A percentile compares a stretch with the other conserved stretches of the same genome.
Evolutionary conservation across 768 basidiomycete species (phyloP).

Genomic region (Terana coerulea): DNA sequence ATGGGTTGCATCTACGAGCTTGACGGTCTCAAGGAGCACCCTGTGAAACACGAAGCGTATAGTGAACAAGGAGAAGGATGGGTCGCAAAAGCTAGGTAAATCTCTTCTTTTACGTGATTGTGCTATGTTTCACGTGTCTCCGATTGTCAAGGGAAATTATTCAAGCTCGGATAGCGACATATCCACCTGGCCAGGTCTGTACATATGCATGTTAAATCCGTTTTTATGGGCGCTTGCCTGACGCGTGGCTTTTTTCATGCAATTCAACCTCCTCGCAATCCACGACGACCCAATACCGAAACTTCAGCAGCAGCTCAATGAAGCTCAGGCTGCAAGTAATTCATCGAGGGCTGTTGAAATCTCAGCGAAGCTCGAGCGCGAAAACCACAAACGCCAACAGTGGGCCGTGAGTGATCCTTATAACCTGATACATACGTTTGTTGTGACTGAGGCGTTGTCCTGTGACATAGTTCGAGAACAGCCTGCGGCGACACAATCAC

Average conservation of each 20-base stretch:
- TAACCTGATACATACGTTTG: neutral
- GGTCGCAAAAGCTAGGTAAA: conserved; percentile 75
- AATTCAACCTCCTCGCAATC: conserved; percentile 89
- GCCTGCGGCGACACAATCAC: conserved; percentile 82
- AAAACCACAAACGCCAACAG: conserved; percentile 70
- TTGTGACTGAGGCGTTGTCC: neutral
- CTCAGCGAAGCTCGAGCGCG: conserved; percentile 53
- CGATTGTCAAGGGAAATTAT: conserved; percentile 65
- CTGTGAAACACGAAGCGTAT: conserved; percentile 78
- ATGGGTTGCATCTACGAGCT: conserved; percentile 88
- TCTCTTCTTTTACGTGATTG: neutral
- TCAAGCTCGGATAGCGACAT: conserved; percentile 84
- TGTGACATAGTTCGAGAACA: conserved; percentile 72
- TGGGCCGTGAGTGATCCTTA: conserved; percentile 74
- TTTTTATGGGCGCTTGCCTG: neutral
- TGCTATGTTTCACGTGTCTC: conserved; percentile 8
- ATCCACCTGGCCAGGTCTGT: conserved; percentile 88
- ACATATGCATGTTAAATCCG: conserved; percentile 30
- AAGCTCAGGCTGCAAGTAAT: conserved; percentile 37
- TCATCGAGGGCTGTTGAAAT: conserved; percentile 42
- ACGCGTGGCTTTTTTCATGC: conserved; percentile 54
- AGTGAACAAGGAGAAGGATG: conserved; percentile 74
- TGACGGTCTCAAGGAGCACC: conserved; percentile 79
- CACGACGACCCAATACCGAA: conserved; percentile 75
- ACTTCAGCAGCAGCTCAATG: conserved; percentile 56